A percentile compares a stretch with the other conserved stretches of the same genome.
These are phyloP conservation scores for Candida morakotiae DNA, from an alignment of 805 yeast species.

Conservation along the genomic window DNA sequence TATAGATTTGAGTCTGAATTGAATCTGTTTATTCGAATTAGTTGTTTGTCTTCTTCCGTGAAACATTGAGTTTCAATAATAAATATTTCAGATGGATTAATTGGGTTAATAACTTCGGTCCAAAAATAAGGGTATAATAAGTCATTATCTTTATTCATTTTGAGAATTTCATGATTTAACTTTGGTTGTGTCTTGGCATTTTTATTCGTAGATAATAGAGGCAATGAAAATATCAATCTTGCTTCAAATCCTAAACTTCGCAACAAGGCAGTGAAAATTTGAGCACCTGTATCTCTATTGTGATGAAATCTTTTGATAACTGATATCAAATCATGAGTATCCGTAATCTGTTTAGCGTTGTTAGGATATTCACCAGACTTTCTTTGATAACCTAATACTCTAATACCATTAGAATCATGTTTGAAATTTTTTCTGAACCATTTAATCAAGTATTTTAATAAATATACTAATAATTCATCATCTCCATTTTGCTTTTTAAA, in stretches of 20 bases:
- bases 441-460: conserved; percentile 27
- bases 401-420: conserved; percentile 24
- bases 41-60: conserved; percentile 21
- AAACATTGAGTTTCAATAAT: conserved; percentile 26
- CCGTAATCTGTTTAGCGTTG: conserved; percentile 12
- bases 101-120: conserved; percentile 32
- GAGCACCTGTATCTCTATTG: conserved; percentile 32
- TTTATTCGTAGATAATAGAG: conserved; percentile 16
- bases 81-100: conserved; percentile 18
- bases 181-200: conserved; percentile 19
- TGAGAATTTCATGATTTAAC: conserved; percentile 15
- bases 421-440: conserved; percentile 31
- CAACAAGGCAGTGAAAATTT: conserved; percentile 25
- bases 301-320: conserved; percentile 20
- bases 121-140: conserved; percentile 32
- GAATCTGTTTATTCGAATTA: conserved; percentile 18
- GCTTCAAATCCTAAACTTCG: conserved; percentile 26
- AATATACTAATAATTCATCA: conserved; percentile 21
- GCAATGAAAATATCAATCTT: conserved; percentile 29
- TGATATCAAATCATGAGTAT: conserved; percentile 9
- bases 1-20: conserved; percentile 4
- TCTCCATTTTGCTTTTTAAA: conserved; percentile 8
- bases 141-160: conserved; percentile 25
- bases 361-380: conserved; percentile 16
- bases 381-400: conserved; percentile 22